Evolutionary conservation across 345 rosid species (phyloP).

Genomic region (Atalantia buxifolia): DNA sequence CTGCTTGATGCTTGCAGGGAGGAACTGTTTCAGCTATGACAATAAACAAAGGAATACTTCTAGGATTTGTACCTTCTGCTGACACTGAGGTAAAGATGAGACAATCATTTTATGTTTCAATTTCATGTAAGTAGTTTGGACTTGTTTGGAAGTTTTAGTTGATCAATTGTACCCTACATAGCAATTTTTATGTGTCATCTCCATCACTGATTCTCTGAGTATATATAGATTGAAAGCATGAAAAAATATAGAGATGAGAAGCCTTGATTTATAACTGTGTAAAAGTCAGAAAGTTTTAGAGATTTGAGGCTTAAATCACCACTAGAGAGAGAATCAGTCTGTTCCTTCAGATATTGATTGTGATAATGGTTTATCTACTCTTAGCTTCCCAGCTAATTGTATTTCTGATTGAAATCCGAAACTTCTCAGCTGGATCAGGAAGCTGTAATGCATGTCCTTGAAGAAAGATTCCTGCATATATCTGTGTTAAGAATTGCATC

Average conservation of each 20-base stretch:
- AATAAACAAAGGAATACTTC: conserved; percentile 75
- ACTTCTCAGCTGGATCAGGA: no score
- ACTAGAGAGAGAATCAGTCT: not conserved
- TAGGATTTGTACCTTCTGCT: conserved; percentile 79
- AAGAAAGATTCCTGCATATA: not conserved
- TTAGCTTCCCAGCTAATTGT: not conserved
- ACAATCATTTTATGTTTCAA: not conserved
- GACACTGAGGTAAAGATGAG: conserved; percentile 43
- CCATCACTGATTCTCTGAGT: not conserved
- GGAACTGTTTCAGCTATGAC: conserved; percentile 95
- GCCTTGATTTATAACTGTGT: not conserved
- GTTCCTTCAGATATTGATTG: not conserved
- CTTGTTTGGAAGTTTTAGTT: not conserved
- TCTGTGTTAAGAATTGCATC: not conserved
- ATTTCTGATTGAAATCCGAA: not conserved
- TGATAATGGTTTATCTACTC: not conserved
- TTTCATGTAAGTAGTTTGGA: not conserved
- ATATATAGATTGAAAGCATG: not conserved
- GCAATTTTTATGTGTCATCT: not conserved
- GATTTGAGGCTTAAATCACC: not conserved
- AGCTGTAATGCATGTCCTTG: not conserved
- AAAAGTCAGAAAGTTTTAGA: not conserved
- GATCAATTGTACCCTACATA: not conserved
- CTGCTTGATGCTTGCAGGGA: conserved; percentile 50
- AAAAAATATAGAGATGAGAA: not conserved